A percentile compares a stretch with the other conserved stretches of the same genome.
Conservation (phyloP, 768 basidiomycete genomes). For the Daedaleopsis nitida region DNA sequence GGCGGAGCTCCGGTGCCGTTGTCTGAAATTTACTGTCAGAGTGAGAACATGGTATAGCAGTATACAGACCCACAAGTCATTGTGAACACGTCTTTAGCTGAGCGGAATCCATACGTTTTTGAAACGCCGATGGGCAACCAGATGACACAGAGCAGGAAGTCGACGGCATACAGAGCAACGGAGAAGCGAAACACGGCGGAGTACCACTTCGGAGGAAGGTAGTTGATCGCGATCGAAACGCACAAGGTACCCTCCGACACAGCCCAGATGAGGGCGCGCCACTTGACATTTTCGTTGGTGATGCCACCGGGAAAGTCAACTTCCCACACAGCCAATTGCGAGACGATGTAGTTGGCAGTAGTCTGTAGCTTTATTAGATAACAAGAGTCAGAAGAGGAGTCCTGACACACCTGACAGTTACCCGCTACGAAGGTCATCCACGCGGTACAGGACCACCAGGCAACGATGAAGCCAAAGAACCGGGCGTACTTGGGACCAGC, state of each 20-base stretch:
- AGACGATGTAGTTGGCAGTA: constrained; percentile 88
- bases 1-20: constrained; percentile 87
- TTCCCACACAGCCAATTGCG: constrained; percentile 79
- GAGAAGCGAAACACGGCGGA: constrained; percentile 79
- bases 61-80: constrained; percentile 58
- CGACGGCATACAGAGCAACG: constrained; percentile 73
- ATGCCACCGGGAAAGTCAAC: constrained; percentile 83
- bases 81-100: constrained; percentile 82
- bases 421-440: constrained; percentile 94
- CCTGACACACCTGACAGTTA: constrained; percentile 71
- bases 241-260: constrained; percentile 74
- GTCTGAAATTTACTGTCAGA: constrained; percentile 44
- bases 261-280: constrained; percentile 84
- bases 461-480: constrained; percentile 87
- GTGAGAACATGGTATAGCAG: background rate
- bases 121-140: constrained; percentile 94
- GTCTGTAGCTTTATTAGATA: constrained; percentile 46
- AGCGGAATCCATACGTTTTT: constrained; percentile 86
- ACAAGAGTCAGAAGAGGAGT: background rate
- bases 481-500: constrained; percentile 86
- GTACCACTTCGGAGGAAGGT: constrained; percentile 76
- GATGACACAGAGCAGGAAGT: constrained; percentile 85
- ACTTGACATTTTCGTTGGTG: constrained; percentile 71
- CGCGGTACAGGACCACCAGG: constrained; percentile 94
- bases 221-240: constrained; percentile 79